Conservation (phyloP, 1,284 basidiomycete genomes). For the Polyporus tsugae region DNA sequence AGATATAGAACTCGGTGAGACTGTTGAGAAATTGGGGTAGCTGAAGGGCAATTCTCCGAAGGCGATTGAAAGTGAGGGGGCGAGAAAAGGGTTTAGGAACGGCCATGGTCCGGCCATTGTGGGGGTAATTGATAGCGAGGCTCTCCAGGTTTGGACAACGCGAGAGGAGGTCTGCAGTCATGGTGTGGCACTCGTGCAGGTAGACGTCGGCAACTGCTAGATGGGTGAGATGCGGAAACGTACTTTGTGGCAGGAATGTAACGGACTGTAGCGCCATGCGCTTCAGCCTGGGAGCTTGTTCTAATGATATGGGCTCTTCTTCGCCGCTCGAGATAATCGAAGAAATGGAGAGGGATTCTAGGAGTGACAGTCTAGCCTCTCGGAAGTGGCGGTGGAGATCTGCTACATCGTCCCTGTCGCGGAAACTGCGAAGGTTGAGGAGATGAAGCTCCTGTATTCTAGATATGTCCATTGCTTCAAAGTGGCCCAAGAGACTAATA, state of each 20-base stretch:
- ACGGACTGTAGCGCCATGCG: neutral
- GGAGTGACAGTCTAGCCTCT: neutral
- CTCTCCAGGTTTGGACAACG: slow-evolving; percentile 7
- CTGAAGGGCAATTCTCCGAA: neutral
- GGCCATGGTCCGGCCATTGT: no score
- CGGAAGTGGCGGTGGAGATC: neutral
- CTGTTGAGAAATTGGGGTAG: neutral
- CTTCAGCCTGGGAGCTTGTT: neutral
- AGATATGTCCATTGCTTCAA: neutral
- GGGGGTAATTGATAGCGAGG: neutral
- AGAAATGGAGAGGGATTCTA: neutral
- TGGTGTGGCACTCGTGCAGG: neutral
- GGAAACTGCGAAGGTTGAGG: neutral
- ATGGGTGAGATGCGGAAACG: neutral
- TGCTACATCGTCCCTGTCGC: neutral
- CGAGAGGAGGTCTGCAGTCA: slow-evolving; percentile 4
- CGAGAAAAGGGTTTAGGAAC: neutral
- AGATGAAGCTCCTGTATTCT: slow-evolving; percentile 1
- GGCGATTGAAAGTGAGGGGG: neutral
- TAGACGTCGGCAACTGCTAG: neutral
- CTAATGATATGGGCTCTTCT: neutral
- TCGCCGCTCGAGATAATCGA: neutral
- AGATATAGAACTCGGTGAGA: neutral
- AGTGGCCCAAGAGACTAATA: neutral
- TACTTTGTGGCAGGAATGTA: neutral